Evolutionary conservation across 768 basidiomycete genomes (phyloP), one percentile per base, ranked within the genome.

Genomic region (Pleurotus eryngii): DNA sequence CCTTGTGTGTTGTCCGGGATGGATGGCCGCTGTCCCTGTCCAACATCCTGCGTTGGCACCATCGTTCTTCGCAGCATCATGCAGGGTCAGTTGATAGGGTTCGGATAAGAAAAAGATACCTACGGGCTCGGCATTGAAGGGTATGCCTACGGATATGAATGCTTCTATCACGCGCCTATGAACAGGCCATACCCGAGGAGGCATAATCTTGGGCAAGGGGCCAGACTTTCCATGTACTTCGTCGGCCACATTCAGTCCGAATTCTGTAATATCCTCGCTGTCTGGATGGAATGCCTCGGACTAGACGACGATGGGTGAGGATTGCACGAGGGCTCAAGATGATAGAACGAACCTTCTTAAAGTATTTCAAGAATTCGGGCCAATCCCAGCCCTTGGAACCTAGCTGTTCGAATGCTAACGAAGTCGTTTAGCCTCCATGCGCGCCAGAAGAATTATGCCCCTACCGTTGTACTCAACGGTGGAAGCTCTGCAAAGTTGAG

Each of bases 171-270:
- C 37, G 2, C 55, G 61, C 8, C 12, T 24, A n/a, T 62, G 56
- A 2, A 58, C 9, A 4, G 55, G 51, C 11, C 30, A 42, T 14
- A 57, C 30, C 51, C 50, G 60, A 14, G 40, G 49, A 3, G 63
- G 64, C 9, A 60, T 27, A 0, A 61, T 65, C 17, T 57, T 59
- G 4, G 54, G 55, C 1, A 65, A 1, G 1, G 63, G 64, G 6
- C 64, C 64, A 24, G 26, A 43, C 3, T 58, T 56, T 39, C 61
- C 61, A 46, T 60, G 57, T 12, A 30, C 39, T 22, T 54, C 51
- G 39, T 20, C 51, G 39, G 37, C 42, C 3, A 45, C 12, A 22
- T 37, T 4, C 30, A 50, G 26, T n/a, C 49, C 49, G 27, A 50
- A 50, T n/a, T 15, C n/a, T 30, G 26, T 26, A 17, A 30, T 17